Conservation (phyloP, 306 rosid genomes). For the Dalbergia cochinchinensis region DNA sequence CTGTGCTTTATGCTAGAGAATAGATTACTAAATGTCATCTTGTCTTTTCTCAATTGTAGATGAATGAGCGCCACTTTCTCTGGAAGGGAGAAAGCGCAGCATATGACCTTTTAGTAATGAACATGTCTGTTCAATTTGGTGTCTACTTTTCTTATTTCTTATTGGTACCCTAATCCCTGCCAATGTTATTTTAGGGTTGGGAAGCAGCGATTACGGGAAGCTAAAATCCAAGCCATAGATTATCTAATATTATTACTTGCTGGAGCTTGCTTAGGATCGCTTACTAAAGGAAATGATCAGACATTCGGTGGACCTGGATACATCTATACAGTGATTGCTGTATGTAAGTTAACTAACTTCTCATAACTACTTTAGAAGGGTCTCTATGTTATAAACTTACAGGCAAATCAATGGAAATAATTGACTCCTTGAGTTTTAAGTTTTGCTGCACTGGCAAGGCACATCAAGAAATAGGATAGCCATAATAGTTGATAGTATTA, state of each 20-base stretch:
- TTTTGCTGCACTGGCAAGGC: too few relatives aligned
- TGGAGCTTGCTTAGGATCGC: constrained; percentile 95
- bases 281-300: constrained; percentile 70
- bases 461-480: too few relatives aligned
- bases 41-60: background rate
- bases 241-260: constrained; percentile 91
- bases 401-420: too few relatives aligned
- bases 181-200: constrained; percentile 64
- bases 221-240: constrained; percentile 84
- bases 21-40: background rate
- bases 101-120: constrained; percentile 3
- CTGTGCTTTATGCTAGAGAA: background rate
- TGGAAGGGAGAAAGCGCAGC: constrained; percentile 1
- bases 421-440: too few relatives aligned
- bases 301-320: constrained; percentile 80
- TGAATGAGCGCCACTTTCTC: background rate
- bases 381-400: too few relatives aligned
- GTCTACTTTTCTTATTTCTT: constrained; percentile 8
- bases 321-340: constrained; percentile 87
- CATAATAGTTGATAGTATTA: too few relatives aligned
- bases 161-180: constrained; percentile 38
- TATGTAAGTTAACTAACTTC: constrained; percentile 69
- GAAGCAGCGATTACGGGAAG: constrained; percentile 92
- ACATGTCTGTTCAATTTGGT: constrained; percentile 19
- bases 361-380: too few relatives aligned